Evolutionary conservation across 345 rosid genomes (phyloP).

Genomic region (Linum usitatissimum): DNA sequence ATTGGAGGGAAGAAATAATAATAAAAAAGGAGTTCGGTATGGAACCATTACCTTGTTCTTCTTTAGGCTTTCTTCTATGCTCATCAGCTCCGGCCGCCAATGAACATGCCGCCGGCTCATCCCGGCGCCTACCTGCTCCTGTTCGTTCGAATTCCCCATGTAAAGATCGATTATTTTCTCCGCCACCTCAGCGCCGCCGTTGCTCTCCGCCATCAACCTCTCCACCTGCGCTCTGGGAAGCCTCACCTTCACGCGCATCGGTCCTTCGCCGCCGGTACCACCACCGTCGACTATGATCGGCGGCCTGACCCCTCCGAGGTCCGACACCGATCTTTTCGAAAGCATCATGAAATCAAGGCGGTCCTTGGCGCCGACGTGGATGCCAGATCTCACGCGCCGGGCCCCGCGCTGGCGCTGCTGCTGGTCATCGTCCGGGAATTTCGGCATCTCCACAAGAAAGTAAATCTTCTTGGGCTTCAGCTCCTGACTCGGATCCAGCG

Average conservation of each 20-base stretch:
- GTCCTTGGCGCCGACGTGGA: conserved; percentile 17
- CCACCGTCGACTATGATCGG: not conserved
- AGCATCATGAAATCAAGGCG: conserved; percentile 19
- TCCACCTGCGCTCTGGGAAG: conserved; percentile 16
- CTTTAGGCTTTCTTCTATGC: conserved; percentile 9
- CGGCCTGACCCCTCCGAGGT: conserved; percentile 8
- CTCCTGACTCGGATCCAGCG: conserved; percentile 11
- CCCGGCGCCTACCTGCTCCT: not conserved
- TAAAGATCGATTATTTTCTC: conserved; percentile 15
- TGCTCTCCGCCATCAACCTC: conserved; percentile 15
- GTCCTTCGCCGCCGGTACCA: not conserved
- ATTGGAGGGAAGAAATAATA: not conserved
- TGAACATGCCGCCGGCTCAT: conserved; percentile 3
- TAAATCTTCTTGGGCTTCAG: conserved; percentile 13
- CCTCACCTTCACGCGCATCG: conserved; percentile 15
- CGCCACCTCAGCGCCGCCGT: conserved; percentile 13
- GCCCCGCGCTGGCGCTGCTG: not conserved
- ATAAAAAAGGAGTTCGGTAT: not conserved
- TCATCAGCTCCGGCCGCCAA: conserved; percentile 17
- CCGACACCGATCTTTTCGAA: conserved; percentile 15
- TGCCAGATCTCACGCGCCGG: conserved; percentile 15
- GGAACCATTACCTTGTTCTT: conserved; percentile 9
- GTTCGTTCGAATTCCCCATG: conserved; percentile 11
- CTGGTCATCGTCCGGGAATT: conserved; percentile 3
- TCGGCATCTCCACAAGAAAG: conserved; percentile 16